phyloP scores from a whole-genome alignment of 441 rosid genomes.

The Metrosideros polymorpha region DNA sequence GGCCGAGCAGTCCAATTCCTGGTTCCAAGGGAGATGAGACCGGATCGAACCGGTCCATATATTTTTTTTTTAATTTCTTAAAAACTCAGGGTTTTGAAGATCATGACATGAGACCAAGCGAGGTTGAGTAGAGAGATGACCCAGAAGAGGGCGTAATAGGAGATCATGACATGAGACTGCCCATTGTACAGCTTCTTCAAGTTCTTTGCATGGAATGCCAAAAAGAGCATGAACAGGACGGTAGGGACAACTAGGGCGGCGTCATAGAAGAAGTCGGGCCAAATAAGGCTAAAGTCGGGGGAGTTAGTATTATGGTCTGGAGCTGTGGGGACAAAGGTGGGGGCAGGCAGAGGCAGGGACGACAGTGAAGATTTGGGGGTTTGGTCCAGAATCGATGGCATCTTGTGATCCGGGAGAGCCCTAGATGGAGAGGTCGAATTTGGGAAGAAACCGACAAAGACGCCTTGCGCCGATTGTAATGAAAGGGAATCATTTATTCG shows the following conservation, averaged over 20 bases:
- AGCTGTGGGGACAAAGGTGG: not conserved
- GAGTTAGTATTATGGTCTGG: not conserved
- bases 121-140: conserved; percentile 33
- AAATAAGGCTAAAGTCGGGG: conserved; percentile 4
- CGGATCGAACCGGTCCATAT: too few species aligned
- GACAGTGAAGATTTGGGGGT: not conserved
- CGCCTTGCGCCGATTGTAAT: not conserved
- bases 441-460: not conserved
- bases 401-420: not conserved
- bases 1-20: too few species aligned
- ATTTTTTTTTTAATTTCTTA: too few species aligned
- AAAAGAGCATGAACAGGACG: conserved; percentile 31
- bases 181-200: conserved; percentile 34
- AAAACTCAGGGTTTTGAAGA: too few species aligned
- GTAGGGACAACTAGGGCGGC: conserved; percentile 25
- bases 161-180: conserved; percentile 34
- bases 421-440: not conserved
- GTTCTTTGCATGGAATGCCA: conserved; percentile 34
- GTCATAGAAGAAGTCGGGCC: conserved; percentile 29
- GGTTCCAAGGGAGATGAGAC: too few species aligned
- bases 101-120: too few species aligned
- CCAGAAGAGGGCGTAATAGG: conserved; percentile 45
- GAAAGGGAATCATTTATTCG: not conserved
- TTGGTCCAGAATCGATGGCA: conserved; percentile 1
- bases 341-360: not conserved